Evolutionary conservation across 2,329 filamentous ascomycete genomes (phyloP), one percentile per base, ranked within the genome.

Genomic region (Fusarium continuum): DNA sequence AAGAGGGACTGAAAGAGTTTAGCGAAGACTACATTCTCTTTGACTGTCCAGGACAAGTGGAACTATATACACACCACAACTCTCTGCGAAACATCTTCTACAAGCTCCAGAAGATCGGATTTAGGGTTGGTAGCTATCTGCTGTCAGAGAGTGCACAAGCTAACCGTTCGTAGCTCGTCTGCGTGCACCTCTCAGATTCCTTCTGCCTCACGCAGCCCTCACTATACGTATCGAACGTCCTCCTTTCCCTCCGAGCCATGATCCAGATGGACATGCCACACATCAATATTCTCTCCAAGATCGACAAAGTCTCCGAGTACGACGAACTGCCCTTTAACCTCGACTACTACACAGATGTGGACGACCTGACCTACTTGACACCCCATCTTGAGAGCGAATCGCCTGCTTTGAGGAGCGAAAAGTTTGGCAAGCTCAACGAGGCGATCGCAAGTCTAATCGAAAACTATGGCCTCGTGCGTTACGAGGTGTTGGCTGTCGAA

Each of bases 261-360:
- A 88, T 99, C 48, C 95, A 98, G 78, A 94, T 99, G 85, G 95
- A 98, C 73, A 90, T 98, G 61, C 93, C 95, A 1, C 92, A 97
- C 73, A 83, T 99, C 67, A 99, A 99, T 73, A 91, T 99, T 61
- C 85, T 99, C 22, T 97, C 93, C 55, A 99, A 99, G 79, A 96
- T 99, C 78, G 95, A 99, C 78, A 97, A 97, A 73, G 83, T 99
- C 49, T 82, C 88, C 29, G 87, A 90, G 47, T 97, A 97, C 73
- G 89, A 92, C 40, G 87, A 91, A 22, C 83, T 99, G 0, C 92
- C 93, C 0, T 97, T 99, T 82, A 97, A 97, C 71, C 88, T 99
- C 57, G 93, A 97, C 66, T 99, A 90, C 77, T 99, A 98, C 76
- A 98, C 95, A 60, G 94, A 99, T 76, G 94, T 98, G 8, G 93